Conservation (phyloP, 257 asterid species). For the Nicotiana attenuata region DNA sequence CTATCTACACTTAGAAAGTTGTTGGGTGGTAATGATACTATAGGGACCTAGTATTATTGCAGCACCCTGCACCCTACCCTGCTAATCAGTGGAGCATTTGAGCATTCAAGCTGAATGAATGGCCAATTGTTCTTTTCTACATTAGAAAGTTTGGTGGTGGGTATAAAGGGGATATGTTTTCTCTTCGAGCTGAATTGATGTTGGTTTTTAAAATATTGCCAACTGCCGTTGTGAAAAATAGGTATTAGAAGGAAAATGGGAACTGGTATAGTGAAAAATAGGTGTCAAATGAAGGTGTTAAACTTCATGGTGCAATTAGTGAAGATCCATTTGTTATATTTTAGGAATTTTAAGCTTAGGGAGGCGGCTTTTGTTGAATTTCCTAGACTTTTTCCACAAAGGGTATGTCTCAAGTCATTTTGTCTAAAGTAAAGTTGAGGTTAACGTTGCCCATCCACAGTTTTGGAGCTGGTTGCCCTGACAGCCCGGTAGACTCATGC, state of each 20-base stretch:
- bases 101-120: not conserved
- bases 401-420: constrained; percentile 28
- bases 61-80: not conserved
- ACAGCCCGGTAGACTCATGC: constrained; percentile 93
- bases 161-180: not conserved
- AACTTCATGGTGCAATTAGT: not conserved
- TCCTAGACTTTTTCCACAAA: constrained; percentile 10
- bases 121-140: not conserved
- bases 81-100: not conserved
- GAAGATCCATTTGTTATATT: not conserved
- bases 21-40: not conserved
- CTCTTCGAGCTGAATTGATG: not conserved
- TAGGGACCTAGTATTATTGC: not conserved
- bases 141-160: not conserved
- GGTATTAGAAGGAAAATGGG: not conserved
- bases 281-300: not conserved
- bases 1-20: not conserved
- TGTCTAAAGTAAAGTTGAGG: constrained; percentile 42
- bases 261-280: not conserved
- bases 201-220: not conserved
- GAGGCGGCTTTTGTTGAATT: not conserved
- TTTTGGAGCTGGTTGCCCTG: constrained; percentile 63
- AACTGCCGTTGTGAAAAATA: not conserved
- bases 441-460: constrained; percentile 86
- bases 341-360: not conserved